Percentiles rank a stretch among this genome's conserved stretches.
These are phyloP conservation scores for Calonectria naviculata DNA, from an alignment of 2,329 filamentous ascomycete species.

Conservation along the genomic window DNA sequence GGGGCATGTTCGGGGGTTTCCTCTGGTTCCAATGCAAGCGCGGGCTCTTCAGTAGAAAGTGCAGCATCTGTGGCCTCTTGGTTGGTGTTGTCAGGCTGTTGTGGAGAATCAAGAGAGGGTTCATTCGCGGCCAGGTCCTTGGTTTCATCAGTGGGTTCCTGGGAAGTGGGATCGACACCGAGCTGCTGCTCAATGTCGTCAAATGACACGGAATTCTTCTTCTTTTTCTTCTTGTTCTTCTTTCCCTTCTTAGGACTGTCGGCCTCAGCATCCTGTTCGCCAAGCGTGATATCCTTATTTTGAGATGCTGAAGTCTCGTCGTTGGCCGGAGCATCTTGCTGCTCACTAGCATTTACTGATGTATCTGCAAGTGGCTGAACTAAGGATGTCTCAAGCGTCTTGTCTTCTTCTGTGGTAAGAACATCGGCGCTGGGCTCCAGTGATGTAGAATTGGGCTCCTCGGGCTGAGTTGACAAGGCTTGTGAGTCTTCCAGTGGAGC, in stretches of 20 bases:
- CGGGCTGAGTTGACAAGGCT: slow-evolving; percentile 34
- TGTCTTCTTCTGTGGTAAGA: not conserved
- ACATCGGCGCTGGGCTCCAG: slow-evolving; percentile 3
- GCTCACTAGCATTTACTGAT: no score
- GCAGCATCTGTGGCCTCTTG: slow-evolving; percentile 17
- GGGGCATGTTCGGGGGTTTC: slow-evolving; percentile 30
- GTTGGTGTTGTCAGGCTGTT: slow-evolving; percentile 12
- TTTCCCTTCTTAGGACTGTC: slow-evolving; percentile 39
- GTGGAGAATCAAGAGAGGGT: slow-evolving; percentile 2
- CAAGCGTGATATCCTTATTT: slow-evolving; percentile 35
- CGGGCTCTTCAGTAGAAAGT: slow-evolving; percentile 17
- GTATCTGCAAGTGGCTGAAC: no score
- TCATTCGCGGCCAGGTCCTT: slow-evolving; percentile 20
- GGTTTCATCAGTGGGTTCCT: slow-evolving; percentile 19
- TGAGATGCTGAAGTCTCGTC: not conserved
- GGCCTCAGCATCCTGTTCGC: slow-evolving; percentile 7
- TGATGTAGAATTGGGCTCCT: slow-evolving; percentile 20
- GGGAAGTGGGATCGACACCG: slow-evolving; percentile 22
- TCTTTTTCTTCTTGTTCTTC: slow-evolving; percentile 53
- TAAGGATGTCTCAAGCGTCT: not conserved
- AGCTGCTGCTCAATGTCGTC: slow-evolving; percentile 29
- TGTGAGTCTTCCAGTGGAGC: slow-evolving; percentile 38
- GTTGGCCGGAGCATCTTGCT: not conserved
- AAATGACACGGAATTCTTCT: slow-evolving; percentile 30
- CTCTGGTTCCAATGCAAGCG: slow-evolving; percentile 25